Evolutionary conservation across 495 filamentous ascomycete species (phyloP), one percentile per base, ranked within the genome.

Genomic region (Aspergillus egyptiacus): DNA sequence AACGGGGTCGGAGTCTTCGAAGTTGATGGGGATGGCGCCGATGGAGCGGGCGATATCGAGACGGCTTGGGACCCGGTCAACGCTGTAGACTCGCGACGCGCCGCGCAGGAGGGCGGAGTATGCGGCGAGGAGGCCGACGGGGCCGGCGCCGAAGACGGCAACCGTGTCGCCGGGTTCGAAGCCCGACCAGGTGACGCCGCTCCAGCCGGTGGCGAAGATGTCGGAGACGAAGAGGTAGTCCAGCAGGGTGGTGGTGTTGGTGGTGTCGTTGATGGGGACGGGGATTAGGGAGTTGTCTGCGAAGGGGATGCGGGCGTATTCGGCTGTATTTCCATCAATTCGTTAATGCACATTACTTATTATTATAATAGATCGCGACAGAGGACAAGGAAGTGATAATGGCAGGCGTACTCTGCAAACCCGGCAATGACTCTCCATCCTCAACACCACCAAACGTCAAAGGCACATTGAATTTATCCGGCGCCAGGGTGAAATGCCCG

Each of bases 21-120:
- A 65, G 15, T 62, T 51, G 15, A 69, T 62, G 4, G 58, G 60
- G 19, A 62, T 62, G 3, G 63, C 65, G 0, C 76, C 74, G 34
- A 81, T 79, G 36, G 68, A 71, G 58, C 72, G 63, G 2, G 74
- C 76, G 5, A 66, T 48, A 5, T 60, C 59, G 15, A 82, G 56
- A 0, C 78, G 61, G 43, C 75, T 70, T 10, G 59, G 63, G 0
- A 79, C 74, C 9, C 20, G 55, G 47, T 80, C 77, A 3, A 82
- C 69, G 2, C 72, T 64, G 54, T 60, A 80, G 4, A 80, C 71
- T 6, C 58, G 61, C 1, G 53, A 54, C 6, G 69, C 68, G 20
- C 71, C 69, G 14, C 69, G 65, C 3, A 74, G 53, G 2, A 68
- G 20, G 6, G 69, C 68, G 1, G 68, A 64, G 48, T 69, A 69